Percentiles rank a stretch among this genome's conserved stretches.
Conservation (phyloP, 306 rosid genomes). For the Cicer arietinum region DNA sequence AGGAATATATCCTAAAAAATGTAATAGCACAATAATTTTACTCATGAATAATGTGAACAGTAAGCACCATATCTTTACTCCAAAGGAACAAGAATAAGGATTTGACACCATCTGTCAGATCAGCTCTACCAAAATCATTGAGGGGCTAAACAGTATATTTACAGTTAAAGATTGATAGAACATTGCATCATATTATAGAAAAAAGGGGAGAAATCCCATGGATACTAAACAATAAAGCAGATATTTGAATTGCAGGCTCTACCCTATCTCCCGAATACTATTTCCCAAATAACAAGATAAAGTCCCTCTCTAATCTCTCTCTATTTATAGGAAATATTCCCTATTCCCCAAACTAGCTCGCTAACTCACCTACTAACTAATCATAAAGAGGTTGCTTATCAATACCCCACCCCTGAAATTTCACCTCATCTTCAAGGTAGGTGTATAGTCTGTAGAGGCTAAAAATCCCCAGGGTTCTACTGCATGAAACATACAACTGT, state of each 20-base stretch:
- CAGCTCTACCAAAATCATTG: neutral
- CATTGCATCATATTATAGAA: neutral
- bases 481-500: neutral
- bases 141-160: neutral
- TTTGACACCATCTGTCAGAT: neutral
- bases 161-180: neutral
- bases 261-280: neutral
- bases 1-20: constrained; percentile 7
- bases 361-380: neutral
- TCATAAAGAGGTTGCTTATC: neutral
- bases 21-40: constrained; percentile 9
- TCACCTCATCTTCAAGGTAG: neutral
- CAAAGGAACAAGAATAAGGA: neutral
- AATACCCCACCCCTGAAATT: neutral
- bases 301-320: neutral
- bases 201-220: neutral
- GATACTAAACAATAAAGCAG: neutral
- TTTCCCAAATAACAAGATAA: neutral
- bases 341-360: neutral
- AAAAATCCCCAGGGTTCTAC: neutral
- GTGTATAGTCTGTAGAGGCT: neutral
- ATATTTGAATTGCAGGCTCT: neutral
- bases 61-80: neutral
- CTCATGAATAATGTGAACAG: constrained; percentile 10
- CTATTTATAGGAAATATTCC: neutral